phyloP scores from a whole-genome alignment of 169 alveolate genomes.

The Theileria equi region DNA sequence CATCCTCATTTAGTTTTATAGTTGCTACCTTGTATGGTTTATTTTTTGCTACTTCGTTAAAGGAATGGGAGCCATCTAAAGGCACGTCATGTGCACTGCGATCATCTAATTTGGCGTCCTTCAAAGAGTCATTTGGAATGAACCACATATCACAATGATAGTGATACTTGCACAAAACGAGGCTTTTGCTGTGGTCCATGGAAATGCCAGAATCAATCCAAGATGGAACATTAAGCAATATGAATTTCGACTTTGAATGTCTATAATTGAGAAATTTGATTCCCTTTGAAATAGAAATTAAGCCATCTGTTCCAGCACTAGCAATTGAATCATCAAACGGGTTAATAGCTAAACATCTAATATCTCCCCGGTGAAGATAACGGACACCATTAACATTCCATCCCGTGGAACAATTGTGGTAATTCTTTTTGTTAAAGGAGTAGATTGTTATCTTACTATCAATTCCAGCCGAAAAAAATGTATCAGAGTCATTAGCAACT shows the following conservation, averaged over 20 bases:
- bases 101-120: no score
- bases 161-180: slow-evolving; percentile 33
- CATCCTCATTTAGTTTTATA: slow-evolving; percentile 31
- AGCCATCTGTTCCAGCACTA: slow-evolving; percentile 49
- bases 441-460: slow-evolving; percentile 53
- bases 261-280: slow-evolving; percentile 31
- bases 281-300: slow-evolving; percentile 24
- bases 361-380: slow-evolving; percentile 39
- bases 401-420: slow-evolving; percentile 8
- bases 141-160: slow-evolving; percentile 64
- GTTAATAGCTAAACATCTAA: slow-evolving; percentile 33
- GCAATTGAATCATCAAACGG: slow-evolving; percentile 34
- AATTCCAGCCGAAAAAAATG: slow-evolving; percentile 57
- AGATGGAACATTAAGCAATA: slow-evolving; percentile 31
- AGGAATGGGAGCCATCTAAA: no score
- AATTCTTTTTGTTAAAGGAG: slow-evolving; percentile 37
- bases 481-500: slow-evolving; percentile 33
- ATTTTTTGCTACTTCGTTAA: neutral
- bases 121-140: no score
- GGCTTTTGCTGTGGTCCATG: slow-evolving; percentile 37
- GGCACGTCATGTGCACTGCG: no score
- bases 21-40: slow-evolving; percentile 37
- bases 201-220: slow-evolving; percentile 37
- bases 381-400: slow-evolving; percentile 57
- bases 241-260: slow-evolving; percentile 28